A percentile compares a stretch with the other conserved stretches of the same genome.
These are phyloP conservation scores for Mycena epipterygia DNA, from an alignment of 768 basidiomycete genomes.

Conservation along the genomic window DNA sequence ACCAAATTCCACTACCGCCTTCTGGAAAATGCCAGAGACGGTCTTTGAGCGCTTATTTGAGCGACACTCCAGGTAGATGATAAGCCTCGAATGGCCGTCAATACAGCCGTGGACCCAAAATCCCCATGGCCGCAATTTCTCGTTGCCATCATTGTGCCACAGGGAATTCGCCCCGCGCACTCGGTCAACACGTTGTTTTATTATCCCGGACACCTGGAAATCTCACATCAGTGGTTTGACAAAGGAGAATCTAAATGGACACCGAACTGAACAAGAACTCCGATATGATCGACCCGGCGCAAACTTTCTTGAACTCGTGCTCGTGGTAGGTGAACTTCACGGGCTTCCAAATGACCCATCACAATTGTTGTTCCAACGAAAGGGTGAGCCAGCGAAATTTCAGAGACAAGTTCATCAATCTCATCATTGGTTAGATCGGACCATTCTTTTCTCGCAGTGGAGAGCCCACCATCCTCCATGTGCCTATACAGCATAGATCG, in stretches of 20 bases:
- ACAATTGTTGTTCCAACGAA: not conserved
- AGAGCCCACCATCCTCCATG: not conserved
- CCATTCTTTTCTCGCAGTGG: not conserved
- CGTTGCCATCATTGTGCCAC: constrained; percentile 5
- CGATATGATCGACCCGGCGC: constrained; percentile 1
- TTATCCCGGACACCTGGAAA: not conserved
- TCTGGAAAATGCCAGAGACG: not conserved
- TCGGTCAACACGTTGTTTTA: not conserved
- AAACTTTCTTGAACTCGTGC: constrained; percentile 9
- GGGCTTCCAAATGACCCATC: not conserved
- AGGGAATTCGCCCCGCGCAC: not conserved
- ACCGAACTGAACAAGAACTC: constrained; percentile 1
- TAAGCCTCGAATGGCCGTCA: not conserved
- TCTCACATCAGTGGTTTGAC: too few relatives aligned
- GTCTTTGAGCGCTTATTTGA: not conserved
- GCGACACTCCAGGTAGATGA: not conserved
- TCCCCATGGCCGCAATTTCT: constrained; percentile 1
- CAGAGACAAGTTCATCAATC: constrained; percentile 1
- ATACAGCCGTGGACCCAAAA: constrained; percentile 10
- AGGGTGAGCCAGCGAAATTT: constrained; percentile 1
- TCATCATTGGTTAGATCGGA: not conserved
- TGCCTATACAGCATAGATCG: constrained; percentile 21
- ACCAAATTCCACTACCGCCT: not conserved
- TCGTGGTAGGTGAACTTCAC: not conserved
- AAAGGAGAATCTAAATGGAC: not conserved